Base-by-base conservation (phyloP, 768 basidiomycete species). In the Dendrothele bispora region DNA sequence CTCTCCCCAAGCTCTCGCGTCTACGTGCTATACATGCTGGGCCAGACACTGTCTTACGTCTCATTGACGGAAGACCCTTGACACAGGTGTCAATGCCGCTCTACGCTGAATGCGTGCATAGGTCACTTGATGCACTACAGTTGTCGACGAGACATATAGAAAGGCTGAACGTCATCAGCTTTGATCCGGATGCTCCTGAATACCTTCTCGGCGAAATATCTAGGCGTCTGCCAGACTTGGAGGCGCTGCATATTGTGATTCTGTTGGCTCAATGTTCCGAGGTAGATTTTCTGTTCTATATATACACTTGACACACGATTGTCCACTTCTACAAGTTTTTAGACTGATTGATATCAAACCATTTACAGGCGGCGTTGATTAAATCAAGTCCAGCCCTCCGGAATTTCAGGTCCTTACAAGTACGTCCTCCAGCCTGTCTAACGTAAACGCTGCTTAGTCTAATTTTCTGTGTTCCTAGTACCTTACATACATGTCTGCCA, bases 161-260 rank as follows among this genome's bases (percentile, higher is more conserved):
- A 43, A 69, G 80, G 52, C 64, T 84, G 30, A 86, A 80, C 21
- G 65, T 83, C 22, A 78, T 84, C 66, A 77, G 77, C 30, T 79
- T 84, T 40, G 83, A 83, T 51, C 63, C 72, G 3, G 57, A 63
- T 1, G 66, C 73, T 1, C 77, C 77, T 11, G 58, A 64, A 1
- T 62, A 66, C 42, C 62, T 85, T 43, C 61, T 86, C 20, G 52
- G 65, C 2, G 74, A 78, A 40, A 67, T 86, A 3, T 70, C 78
- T 8, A 49, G 55, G 36, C 69, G 78, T 4, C 66, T 84, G 4
- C 72, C 75, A 0, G 43, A 67, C 27, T 63, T 86, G 39, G 81
- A 86, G 57, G 80, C 82, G 1, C 60, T 86, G 25, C 82, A 85
- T 55, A 64, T 85, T 25, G 80, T 86, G 8, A 69, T 82, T 38